A percentile compares a stretch with the other conserved stretches of the same genome.
Evolutionary conservation across 805 yeast species (phyloP).

Genomic region (Ogataea paraovalis): DNA sequence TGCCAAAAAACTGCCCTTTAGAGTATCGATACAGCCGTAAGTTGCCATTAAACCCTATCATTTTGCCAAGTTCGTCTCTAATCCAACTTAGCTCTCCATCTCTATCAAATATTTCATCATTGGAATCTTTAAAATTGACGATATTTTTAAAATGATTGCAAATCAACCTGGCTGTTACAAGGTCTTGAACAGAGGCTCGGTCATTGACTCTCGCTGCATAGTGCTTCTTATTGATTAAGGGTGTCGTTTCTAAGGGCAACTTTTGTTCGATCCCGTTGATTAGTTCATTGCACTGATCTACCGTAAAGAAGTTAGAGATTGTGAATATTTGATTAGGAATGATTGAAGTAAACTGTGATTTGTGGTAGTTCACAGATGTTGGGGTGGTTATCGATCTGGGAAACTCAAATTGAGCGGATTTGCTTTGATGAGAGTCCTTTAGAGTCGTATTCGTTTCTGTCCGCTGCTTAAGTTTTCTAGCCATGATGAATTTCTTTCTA

Average conservation of each 20-base stretch:
- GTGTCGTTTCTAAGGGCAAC: constrained; percentile 42
- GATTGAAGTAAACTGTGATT: constrained; percentile 10
- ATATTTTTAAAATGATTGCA: constrained; percentile 40
- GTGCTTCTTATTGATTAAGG: constrained; percentile 42
- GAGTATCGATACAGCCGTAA: constrained; percentile 51
- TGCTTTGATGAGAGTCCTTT: not conserved
- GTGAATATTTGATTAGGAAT: constrained; percentile 37
- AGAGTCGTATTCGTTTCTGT: not conserved
- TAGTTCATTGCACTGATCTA: constrained; percentile 37
- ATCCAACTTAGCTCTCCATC: constrained; percentile 16
- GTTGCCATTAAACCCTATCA: constrained; percentile 52
- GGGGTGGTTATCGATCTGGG: not conserved
- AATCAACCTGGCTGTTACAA: constrained; percentile 32
- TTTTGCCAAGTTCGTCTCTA: constrained; percentile 31
- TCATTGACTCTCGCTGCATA: constrained; percentile 60
- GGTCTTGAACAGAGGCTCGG: constrained; percentile 40
- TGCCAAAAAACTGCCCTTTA: constrained; percentile 55
- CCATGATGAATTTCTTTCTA: not conserved
- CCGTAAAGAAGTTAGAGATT: constrained; percentile 36
- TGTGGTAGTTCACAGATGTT: constrained; percentile 1
- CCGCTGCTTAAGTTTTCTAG: not conserved
- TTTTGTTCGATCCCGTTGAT: constrained; percentile 27
- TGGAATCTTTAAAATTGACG: constrained; percentile 28
- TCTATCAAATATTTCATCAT: constrained; percentile 23
- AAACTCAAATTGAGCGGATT: not conserved